These are phyloP conservation scores for Scalesia atractyloides DNA, from an alignment of 129 eudicot genomes.

Conservation along the genomic window DNA sequence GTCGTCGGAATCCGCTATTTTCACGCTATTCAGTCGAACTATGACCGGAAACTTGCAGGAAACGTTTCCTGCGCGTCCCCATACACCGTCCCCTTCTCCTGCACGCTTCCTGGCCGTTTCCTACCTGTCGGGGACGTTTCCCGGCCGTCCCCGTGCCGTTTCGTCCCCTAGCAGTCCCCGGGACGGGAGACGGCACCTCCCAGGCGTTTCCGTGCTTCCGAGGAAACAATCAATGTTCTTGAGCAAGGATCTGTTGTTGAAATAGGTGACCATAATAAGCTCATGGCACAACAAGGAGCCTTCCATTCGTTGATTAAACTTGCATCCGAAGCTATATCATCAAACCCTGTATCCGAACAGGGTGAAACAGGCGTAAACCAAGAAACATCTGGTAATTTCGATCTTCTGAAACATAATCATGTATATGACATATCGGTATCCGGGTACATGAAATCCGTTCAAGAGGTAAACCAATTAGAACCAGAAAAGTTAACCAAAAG, in stretches of 20 bases:
- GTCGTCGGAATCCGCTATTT: no score
- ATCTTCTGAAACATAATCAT: conserved; percentile 37
- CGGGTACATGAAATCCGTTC: conserved; percentile 50
- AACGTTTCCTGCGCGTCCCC: no score
- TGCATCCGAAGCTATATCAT: conserved; percentile 62
- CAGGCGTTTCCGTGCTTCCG: no score
- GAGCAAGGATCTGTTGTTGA: conserved; percentile 74
- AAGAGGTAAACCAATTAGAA: conserved; percentile 35
- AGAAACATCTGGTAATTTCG: conserved; percentile 33
- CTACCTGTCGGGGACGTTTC: no score
- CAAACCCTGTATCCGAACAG: conserved; percentile 27
- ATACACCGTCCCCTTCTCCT: no score
- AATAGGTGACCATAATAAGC: conserved; percentile 67
- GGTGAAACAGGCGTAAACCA: conserved; percentile 20
- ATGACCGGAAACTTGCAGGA: no score
- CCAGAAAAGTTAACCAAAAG: conserved; percentile 28
- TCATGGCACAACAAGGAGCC: conserved; percentile 70
- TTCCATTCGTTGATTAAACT: conserved; percentile 62
- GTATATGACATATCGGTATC: conserved; percentile 48
- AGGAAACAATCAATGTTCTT: conserved; percentile 60
- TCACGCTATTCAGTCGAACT: no score
- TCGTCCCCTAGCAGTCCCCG: no score
- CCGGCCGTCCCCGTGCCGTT: no score
- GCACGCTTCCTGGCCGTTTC: no score
- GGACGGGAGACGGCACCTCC: no score